Conservation (phyloP, 2,329 filamentous ascomycete species). For the Apiospora koreana region DNA sequence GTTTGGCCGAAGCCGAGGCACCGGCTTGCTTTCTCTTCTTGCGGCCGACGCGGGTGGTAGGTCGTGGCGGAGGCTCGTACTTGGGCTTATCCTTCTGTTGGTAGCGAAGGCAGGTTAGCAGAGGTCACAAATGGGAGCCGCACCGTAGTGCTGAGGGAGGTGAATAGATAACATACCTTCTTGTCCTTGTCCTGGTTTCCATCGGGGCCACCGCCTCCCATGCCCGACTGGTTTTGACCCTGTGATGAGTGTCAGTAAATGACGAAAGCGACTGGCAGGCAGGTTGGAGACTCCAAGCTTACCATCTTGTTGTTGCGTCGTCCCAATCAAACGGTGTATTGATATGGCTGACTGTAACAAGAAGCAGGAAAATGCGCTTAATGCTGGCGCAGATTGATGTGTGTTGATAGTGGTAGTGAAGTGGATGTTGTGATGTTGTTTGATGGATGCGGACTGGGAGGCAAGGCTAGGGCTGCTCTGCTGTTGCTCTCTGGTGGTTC, state of each 20-base stretch:
- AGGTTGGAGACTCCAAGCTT: neutral
- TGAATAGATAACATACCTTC: conserved; percentile 62
- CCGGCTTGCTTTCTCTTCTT: conserved; percentile 98
- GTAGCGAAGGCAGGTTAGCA: neutral
- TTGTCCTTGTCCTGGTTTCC: conserved; percentile 88
- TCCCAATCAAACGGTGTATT: neutral
- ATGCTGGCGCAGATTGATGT: neutral
- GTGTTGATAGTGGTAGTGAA: neutral
- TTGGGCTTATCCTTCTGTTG: conserved; percentile 97
- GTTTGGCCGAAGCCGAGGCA: conserved; percentile 91
- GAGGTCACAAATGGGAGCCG: neutral
- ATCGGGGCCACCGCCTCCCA: conserved; percentile 75
- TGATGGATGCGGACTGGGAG: conserved; percentile 1
- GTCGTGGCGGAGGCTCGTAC: conserved; percentile 97
- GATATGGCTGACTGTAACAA: neutral
- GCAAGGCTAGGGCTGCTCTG: conserved; percentile 3
- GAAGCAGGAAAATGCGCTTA: neutral
- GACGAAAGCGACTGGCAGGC: neutral
- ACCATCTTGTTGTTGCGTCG: neutral
- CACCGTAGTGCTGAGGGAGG: conserved; percentile 2
- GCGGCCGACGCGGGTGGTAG: conserved; percentile 93
- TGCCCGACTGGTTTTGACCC: conserved; percentile 86
- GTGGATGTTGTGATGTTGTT: conserved; percentile 6
- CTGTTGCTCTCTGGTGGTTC: no score
- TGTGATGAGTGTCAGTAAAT: conserved; percentile 33